Evolutionary conservation across 805 yeast species (phyloP).

Genomic region (Jamesozyma spencerorum): DNA sequence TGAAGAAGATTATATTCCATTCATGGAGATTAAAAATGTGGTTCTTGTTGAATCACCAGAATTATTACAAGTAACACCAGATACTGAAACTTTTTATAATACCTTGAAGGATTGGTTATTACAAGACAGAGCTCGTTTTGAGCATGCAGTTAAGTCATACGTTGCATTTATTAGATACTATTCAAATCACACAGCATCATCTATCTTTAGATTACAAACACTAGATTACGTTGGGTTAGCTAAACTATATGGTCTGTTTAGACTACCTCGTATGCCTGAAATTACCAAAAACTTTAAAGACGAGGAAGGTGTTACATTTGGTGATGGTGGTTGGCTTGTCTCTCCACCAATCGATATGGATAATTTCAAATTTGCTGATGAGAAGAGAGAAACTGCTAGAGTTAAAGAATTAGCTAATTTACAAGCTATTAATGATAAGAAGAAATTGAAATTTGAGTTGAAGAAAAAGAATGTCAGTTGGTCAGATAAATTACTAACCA

Average conservation of each 20-base stretch:
- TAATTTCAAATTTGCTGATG: slow-evolving; percentile 53
- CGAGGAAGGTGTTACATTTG: slow-evolving; percentile 37
- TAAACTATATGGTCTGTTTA: slow-evolving; percentile 63
- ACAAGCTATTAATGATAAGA: slow-evolving; percentile 29
- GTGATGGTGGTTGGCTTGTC: slow-evolving; percentile 75
- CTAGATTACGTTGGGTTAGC: slow-evolving; percentile 70
- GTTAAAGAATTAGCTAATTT: slow-evolving; percentile 45
- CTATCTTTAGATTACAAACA: slow-evolving; percentile 69
- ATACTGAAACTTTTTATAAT: slow-evolving; percentile 15
- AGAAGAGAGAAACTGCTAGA: slow-evolving; percentile 53
- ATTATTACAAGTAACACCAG: not conserved
- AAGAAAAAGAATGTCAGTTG: slow-evolving; percentile 59
- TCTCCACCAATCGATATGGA: slow-evolving; percentile 56
- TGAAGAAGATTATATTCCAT: slow-evolving; percentile 74
- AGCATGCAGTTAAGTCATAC: slow-evolving; percentile 66
- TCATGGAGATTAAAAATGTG: slow-evolving; percentile 66
- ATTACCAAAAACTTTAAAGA: slow-evolving; percentile 39
- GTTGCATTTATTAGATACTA: slow-evolving; percentile 80
- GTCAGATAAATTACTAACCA: slow-evolving; percentile 61
- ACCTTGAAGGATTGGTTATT: slow-evolving; percentile 46
- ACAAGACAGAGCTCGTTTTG: slow-evolving; percentile 73
- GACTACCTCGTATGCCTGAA: slow-evolving; percentile 95
- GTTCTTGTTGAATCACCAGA: slow-evolving; percentile 33
- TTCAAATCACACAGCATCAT: slow-evolving; percentile 77
- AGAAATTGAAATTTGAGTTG: slow-evolving; percentile 36